Evolutionary conservation across 2,329 filamentous ascomycete species (phyloP).

Genomic region (Aureobasidium sp.): DNA sequence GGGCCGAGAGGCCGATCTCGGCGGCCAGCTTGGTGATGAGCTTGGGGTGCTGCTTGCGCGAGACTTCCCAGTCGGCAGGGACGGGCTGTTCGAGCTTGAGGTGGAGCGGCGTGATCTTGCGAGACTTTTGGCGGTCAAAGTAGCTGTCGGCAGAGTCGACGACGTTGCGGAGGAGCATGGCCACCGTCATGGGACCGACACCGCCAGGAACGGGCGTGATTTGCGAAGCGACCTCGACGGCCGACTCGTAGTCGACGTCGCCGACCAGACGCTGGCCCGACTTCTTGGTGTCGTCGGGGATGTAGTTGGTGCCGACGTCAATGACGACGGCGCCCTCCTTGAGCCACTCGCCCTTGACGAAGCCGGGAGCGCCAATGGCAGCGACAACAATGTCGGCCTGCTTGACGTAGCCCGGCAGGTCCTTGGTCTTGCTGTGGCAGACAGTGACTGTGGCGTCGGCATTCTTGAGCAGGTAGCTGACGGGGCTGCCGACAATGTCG

Average conservation of each 20-base stretch:
- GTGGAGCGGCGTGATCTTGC: slow-evolving; percentile 74
- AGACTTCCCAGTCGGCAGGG: slow-evolving; percentile 93
- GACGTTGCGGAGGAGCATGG: slow-evolving; percentile 95
- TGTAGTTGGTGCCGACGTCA: slow-evolving; percentile 95
- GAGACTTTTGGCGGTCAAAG: slow-evolving; percentile 74
- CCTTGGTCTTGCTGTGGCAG: slow-evolving; percentile 82
- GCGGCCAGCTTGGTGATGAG: slow-evolving; percentile 75
- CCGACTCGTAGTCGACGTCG: slow-evolving; percentile 87
- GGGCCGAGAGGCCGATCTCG: slow-evolving; percentile 79
- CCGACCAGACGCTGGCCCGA: slow-evolving; percentile 88
- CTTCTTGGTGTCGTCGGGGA: slow-evolving; percentile 82
- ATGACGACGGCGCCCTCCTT: slow-evolving; percentile 95
- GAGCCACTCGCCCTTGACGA: slow-evolving; percentile 91
- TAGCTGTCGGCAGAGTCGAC: slow-evolving; percentile 76
- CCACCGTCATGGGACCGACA: slow-evolving; percentile 97
- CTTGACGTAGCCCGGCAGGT: slow-evolving; percentile 68
- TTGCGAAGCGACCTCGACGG: slow-evolving; percentile 75
- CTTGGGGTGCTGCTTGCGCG: slow-evolving; percentile 84
- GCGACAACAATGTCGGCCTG: slow-evolving; percentile 84
- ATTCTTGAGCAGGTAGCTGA: slow-evolving; percentile 91
- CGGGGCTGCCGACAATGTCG: slow-evolving; percentile 94
- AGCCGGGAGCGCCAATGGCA: slow-evolving; percentile 79
- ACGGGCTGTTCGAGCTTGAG: slow-evolving; percentile 73
- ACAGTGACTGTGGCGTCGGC: slow-evolving; percentile 95
- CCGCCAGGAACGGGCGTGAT: slow-evolving; percentile 96